phyloP scores from a whole-genome alignment of 768 basidiomycete genomes.

The Pilatotrama ljubarskyi region DNA sequence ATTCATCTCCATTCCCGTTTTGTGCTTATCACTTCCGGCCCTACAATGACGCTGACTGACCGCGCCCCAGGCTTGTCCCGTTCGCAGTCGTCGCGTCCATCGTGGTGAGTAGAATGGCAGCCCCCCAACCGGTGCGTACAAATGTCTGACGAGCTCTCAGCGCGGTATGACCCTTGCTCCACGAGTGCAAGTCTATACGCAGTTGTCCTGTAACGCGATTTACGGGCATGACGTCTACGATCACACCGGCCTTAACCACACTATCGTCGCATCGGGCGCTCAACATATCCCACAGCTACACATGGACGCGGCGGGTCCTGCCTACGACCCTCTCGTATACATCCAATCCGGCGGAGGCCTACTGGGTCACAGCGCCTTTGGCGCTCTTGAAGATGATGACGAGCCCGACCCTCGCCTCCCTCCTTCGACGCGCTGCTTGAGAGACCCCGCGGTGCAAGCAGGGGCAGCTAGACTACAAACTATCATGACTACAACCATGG shows the following conservation, averaged over 20 bases:
- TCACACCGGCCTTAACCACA: slow-evolving; percentile 24
- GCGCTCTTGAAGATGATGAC: slow-evolving; percentile 32
- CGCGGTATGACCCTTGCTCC: slow-evolving; percentile 80
- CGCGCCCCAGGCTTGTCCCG: slow-evolving; percentile 62
- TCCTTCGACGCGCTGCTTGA: slow-evolving; percentile 41
- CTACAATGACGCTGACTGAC: not conserved
- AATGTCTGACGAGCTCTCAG: slow-evolving; percentile 37
- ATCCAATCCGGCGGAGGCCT: slow-evolving; percentile 18
- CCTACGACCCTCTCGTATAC: not conserved
- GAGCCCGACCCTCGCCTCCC: slow-evolving; percentile 41
- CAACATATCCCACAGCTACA: not conserved
- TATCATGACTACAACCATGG: slow-evolving; percentile 75
- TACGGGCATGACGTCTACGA: slow-evolving; percentile 45
- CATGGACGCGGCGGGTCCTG: slow-evolving; percentile 3
- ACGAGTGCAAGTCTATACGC: slow-evolving; percentile 77
- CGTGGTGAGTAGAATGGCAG: slow-evolving; percentile 48
- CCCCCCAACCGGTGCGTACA: not conserved
- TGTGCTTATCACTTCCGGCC: too few relatives aligned
- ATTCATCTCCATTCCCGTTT: too few relatives aligned
- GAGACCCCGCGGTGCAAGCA: slow-evolving; percentile 61
- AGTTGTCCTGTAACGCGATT: slow-evolving; percentile 67
- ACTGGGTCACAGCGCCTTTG: not conserved
- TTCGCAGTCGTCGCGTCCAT: slow-evolving; percentile 66
- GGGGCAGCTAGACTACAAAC: slow-evolving; percentile 75
- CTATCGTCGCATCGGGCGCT: slow-evolving; percentile 6